Conservation (phyloP, 371 early-diverging fungal genomes). For the Rhizomucor pusillus region DNA sequence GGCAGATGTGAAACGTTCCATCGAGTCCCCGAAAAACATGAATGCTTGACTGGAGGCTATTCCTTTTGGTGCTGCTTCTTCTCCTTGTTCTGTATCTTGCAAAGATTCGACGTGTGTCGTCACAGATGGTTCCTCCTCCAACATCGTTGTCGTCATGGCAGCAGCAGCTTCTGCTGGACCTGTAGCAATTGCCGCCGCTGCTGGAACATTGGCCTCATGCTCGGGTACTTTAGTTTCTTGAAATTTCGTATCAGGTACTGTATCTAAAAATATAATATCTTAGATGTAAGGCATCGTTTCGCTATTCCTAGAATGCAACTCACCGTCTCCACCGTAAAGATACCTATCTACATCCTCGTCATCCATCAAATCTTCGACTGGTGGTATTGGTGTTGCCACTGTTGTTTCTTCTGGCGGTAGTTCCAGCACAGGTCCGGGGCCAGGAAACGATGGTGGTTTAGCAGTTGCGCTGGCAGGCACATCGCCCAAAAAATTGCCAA, state of each 20-base stretch:
- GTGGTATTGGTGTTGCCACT: background rate
- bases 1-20: constrained; percentile 30
- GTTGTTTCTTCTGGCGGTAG: background rate
- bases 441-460: background rate
- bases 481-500: constrained; percentile 22
- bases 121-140: too few relatives aligned
- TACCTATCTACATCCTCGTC: constrained; percentile 30
- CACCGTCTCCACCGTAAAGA: constrained; percentile 27
- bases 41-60: constrained; percentile 32
- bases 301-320: too few relatives aligned
- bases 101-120: too few relatives aligned
- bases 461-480: background rate
- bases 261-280: too few relatives aligned
- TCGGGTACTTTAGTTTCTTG: too few relatives aligned
- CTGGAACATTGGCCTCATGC: too few relatives aligned
- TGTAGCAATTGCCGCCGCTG: too few relatives aligned
- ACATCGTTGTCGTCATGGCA: too few relatives aligned
- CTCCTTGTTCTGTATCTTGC: too few relatives aligned
- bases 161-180: too few relatives aligned
- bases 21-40: constrained; percentile 40
- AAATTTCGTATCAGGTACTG: too few relatives aligned
- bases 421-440: background rate
- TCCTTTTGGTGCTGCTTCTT: constrained; percentile 1
- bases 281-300: too few relatives aligned
- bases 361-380: constrained; percentile 8